Evolutionary conservation across 1,139 yeast genomes (phyloP), one percentile per base, ranked within the genome.

Genomic region (Candida tunisiensis): DNA sequence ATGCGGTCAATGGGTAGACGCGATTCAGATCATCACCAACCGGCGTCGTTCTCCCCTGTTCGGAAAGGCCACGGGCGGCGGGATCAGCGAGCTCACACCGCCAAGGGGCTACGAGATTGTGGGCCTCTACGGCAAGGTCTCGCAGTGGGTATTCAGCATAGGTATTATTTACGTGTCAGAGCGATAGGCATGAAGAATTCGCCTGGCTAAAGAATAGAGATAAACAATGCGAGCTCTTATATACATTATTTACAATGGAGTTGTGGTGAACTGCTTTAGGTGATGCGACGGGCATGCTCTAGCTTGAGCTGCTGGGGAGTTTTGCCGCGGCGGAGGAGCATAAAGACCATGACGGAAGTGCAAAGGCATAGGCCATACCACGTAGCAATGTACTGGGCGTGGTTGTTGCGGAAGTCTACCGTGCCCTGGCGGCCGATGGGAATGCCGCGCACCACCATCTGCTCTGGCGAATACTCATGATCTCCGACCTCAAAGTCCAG

Each of bases 1-100:
- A 35, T 60, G 71, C 28, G 96, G 96, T 5, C 73, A 65, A 2
- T 88, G 96, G 95, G 58, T 88, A 10, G 96, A 88, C 55, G 93
- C 77, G 1, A 54, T 80, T 12, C 92, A 78, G 42, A 48, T 74
- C 19, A 47, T 66, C 6, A 68, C 92, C 12, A 65, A 59, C 35
- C 27, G 31, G n/a, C 35, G 47, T 16, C 41, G 49, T 25, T 39
- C 50, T 16, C 64, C 65, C 15, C 41, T 52, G 23, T 57, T 53
- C 19, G 82, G 82, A 1, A 93, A 93, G 14, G 47, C 55, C 2
- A 51, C 53, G 11, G 93, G 93, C 5, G 95, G 95, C 2, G 66
- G 70, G 26, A 47, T 61, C 16, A 66, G 71, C 19, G 60, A 64
- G 15, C 51, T 82, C 23, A 56, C 57, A 11, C 62, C 77, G 0